Evolutionary conservation across 768 basidiomycete species (phyloP), one percentile per base, ranked within the genome.

Genomic region (Paxillus rubicundulus): DNA sequence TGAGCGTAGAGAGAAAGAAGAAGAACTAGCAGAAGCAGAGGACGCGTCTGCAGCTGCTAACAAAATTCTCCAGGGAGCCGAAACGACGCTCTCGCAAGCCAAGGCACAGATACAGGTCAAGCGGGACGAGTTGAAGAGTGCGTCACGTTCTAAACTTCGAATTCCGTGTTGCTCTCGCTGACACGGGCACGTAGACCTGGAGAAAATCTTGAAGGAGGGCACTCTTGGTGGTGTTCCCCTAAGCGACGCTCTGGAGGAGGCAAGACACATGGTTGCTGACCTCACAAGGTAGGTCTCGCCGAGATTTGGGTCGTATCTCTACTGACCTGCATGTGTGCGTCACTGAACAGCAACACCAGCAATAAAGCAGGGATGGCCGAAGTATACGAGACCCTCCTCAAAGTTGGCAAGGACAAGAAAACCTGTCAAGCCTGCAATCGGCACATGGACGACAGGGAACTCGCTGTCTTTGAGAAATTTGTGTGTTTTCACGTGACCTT

Each of bases 371-470:
- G 68, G 48, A 74, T 68, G 68, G 70, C 70, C 13, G 69, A 67
- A 24, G 74, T 79, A 33, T 95, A 82, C 51, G 73, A 83, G 51
- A 65, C 66, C 1, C 59, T 90, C 28, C 74, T 92, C 37, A 70
- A 73, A 14, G 66, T 70, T 1, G 90, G 87, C 32, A 81, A 80
- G 63, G 72, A 76, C 45, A 80, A 85, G 55, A 84, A 87, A 61
- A 68, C 76, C 0, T 99, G 96, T 61, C 74, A 80, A 10, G 84
- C 84, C 8, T 98, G 96, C 64, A 82, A 84, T 59, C 81, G 94
- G 1, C 74, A 74, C 36, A 70, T 98, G 63, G 72, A 79, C 18
- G 77, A 79, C 24, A 61, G 65, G 2, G 85, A 85, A 40, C 58
- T 80, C 42, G 70, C 70, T 0, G 75, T 78, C 1, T 89, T 94